Conservation (phyloP, 2,329 filamentous ascomycete species). For the Hypoxylon sp. region DNA sequence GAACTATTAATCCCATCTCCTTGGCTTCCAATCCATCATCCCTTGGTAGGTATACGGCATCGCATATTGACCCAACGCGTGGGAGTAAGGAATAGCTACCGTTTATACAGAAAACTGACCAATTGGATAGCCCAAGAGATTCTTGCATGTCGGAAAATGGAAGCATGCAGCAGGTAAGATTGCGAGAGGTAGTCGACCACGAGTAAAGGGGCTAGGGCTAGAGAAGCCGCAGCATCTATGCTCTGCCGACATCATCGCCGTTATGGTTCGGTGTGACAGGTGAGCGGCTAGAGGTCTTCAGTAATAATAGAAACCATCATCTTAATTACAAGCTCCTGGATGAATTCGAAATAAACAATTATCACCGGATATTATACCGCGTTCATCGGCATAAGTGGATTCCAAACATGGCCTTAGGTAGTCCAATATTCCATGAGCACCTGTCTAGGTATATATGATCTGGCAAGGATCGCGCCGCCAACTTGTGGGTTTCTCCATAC, state of each 20-base stretch:
- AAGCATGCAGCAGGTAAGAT: neutral
- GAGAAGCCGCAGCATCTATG: neutral
- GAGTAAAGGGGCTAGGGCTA: no score
- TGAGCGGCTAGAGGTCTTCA: constrained; percentile 26
- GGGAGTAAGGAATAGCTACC: no score
- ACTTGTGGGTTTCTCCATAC: constrained; percentile 25
- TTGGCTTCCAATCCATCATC: no score
- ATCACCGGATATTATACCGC: constrained; percentile 33
- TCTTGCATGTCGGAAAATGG: no score
- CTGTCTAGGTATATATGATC: constrained; percentile 34
- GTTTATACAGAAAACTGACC: no score
- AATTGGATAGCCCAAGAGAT: no score
- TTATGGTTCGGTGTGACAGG: constrained; percentile 29
- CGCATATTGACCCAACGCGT: no score
- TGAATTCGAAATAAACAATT: constrained; percentile 38
- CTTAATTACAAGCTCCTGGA: constrained; percentile 40
- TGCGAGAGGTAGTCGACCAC: no score
- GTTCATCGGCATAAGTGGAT: constrained; percentile 37
- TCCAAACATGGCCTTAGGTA: constrained; percentile 8
- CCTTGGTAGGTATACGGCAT: no score
- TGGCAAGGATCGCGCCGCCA: neutral
- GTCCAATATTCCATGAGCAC: neutral
- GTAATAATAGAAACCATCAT: constrained; percentile 19
- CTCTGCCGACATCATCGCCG: constrained; percentile 12
- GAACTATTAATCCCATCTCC: constrained; percentile 7